Base-by-base conservation (phyloP, 352 stramenopile species). In the Phytophthora agathidicida region DNA sequence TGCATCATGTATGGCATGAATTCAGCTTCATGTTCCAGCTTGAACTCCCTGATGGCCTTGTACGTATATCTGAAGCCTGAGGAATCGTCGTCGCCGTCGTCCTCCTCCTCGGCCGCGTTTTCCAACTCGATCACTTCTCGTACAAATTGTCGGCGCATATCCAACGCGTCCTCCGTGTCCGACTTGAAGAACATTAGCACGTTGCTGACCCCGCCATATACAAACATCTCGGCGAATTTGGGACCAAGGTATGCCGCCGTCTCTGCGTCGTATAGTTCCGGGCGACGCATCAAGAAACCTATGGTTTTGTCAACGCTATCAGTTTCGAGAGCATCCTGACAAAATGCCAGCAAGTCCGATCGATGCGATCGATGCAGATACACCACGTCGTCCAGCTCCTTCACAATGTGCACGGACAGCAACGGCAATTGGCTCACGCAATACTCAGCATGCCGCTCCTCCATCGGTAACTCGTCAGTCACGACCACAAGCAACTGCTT, bases 281-380 rank as follows among this genome's bases (percentile, higher is more conserved):
- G 56, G 19, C 75, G 70, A 41, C 71, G 76, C 50, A 86, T 75
- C 10, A 90, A 45, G 37, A 77, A 90, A 0, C 80, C 77, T 41
- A 90, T 74, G 0, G 70, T 83, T 60, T 90, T 90, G 62, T 90
- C 80, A 41, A 90, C 52, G 35, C 83, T 90, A 43, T 86, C 68
- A 5, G 49, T 81, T 45, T 90, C 80, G 2, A 90, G 52, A 35
- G 80, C 77, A 32, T 86, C 68, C 9, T 83, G 54, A 35, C 77
- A 86, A 31, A 86, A 90, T 11, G 65, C 53, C 14, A 90, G 39
- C n/a, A 90, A 45, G 5, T 80, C 68, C 4, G 64, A 31, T 6
- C 59, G 49, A 65, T 88, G 63, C 6, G 75, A 73, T 11, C 31
- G 70, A 59, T 88, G 76, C 23, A 92, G 44, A 16, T 56, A 57